Evolutionary conservation across 345 rosid species (phyloP).

Genomic region (Eucalyptus erythrocorys): DNA sequence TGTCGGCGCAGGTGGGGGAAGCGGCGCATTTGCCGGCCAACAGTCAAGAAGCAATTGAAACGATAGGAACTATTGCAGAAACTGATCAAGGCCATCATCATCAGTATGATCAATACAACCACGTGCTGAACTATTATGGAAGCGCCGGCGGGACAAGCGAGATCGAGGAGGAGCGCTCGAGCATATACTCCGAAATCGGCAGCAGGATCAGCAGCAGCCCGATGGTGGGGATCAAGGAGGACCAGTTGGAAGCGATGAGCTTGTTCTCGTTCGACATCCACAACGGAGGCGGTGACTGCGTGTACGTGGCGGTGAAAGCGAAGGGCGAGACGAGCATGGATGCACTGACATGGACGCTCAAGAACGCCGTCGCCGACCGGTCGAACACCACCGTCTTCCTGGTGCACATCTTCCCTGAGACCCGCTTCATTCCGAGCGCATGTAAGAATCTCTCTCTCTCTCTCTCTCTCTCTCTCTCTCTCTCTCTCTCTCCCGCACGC

Average conservation of each 20-base stretch:
- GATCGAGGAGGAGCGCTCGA: conserved; percentile 15
- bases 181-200: conserved; percentile 15
- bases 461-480: not conserved
- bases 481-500: not conserved
- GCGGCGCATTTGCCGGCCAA: not conserved
- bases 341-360: conserved; percentile 66
- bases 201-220: not conserved
- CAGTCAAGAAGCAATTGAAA: not conserved
- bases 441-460: not conserved
- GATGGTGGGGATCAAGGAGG: conserved; percentile 1
- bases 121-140: not conserved
- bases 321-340: conserved; percentile 72
- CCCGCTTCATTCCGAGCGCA: not conserved
- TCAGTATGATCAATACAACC: not conserved
- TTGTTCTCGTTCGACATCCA: conserved; percentile 23
- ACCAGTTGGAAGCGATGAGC: conserved; percentile 18
- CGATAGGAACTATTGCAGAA: not conserved
- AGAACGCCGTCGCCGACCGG: conserved; percentile 7
- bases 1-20: not conserved
- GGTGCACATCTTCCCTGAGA: conserved; percentile 5
- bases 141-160: not conserved
- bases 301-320: conserved; percentile 60
- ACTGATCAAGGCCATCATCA: not conserved
- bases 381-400: conserved; percentile 8
- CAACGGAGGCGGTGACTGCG: conserved; percentile 15